phyloP scores from a whole-genome alignment of 2,329 filamentous ascomycete genomes.

The Westerdykella sp. region DNA sequence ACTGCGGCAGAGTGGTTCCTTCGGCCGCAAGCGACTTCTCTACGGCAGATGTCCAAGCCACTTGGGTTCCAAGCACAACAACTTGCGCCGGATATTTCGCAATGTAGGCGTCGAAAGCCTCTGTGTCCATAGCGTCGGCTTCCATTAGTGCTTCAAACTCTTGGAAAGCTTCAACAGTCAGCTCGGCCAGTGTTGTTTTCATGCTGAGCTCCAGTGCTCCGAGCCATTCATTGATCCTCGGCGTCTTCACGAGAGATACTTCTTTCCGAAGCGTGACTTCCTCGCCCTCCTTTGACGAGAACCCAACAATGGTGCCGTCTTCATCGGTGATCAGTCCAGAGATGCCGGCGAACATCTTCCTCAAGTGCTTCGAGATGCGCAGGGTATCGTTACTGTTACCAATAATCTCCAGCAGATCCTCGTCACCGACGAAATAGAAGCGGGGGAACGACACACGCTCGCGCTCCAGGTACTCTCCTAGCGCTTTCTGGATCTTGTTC shows the following conservation, averaged over 20 bases:
- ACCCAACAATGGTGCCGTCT: constrained; percentile 79
- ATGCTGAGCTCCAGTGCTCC: constrained; percentile 85
- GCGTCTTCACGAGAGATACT: constrained; percentile 87
- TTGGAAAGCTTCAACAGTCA: constrained; percentile 78
- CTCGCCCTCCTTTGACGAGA: constrained; percentile 94
- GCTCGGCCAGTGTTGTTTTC: constrained; percentile 87
- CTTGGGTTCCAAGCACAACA: constrained; percentile 89
- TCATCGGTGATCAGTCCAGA: constrained; percentile 88
- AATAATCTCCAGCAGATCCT: constrained; percentile 97
- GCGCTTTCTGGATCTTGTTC: constrained; percentile 98
- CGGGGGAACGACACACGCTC: constrained; percentile 95
- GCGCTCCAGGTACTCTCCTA: constrained; percentile 96
- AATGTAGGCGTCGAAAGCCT: constrained; percentile 73
- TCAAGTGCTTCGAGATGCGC: constrained; percentile 96
- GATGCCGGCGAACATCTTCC: constrained; percentile 99
- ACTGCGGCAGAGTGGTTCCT: constrained; percentile 59
- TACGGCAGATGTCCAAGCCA: constrained; percentile 85
- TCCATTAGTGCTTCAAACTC: constrained; percentile 75
- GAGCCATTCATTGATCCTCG: constrained; percentile 99
- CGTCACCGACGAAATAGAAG: constrained; percentile 99
- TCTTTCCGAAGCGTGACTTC: constrained; percentile 80
- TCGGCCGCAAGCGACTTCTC: constrained; percentile 68
- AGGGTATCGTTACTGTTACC: constrained; percentile 97
- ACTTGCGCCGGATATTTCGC: constrained; percentile 84
- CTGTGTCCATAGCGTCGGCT: constrained; percentile 61